phyloP scores from a whole-genome alignment of 345 rosid species.

The Rhodamnia argentea region DNA sequence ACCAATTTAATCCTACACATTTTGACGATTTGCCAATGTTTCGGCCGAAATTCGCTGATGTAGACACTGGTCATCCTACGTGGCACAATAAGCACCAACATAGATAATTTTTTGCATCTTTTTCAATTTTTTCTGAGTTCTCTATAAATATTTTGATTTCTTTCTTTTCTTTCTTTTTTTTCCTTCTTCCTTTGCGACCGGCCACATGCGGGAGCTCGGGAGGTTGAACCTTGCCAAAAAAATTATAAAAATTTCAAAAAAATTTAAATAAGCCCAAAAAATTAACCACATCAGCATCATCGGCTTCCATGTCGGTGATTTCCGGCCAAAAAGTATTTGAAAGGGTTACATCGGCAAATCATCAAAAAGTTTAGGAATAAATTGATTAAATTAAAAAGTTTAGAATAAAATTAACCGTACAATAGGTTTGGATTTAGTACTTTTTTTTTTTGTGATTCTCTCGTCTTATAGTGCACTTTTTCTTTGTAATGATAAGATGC shows the following conservation, averaged over 20 bases:
- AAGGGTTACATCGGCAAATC: not conserved
- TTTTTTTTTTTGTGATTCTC: not conserved
- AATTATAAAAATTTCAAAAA: not conserved
- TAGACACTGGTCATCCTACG: rapidly evolving
- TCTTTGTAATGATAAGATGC: not conserved
- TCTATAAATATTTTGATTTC: not conserved
- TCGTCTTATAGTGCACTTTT: not conserved
- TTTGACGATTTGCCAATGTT: not conserved
- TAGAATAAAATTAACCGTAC: not conserved
- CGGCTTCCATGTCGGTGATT: rapidly evolving
- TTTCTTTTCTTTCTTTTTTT: not conserved
- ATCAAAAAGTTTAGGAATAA: rapidly evolving
- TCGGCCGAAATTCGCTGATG: not conserved
- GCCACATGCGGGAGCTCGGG: too few relatives aligned
- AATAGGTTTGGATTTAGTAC: not conserved
- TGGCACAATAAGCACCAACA: rapidly evolving
- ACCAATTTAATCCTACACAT: not conserved
- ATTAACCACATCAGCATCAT: not conserved
- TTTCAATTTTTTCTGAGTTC: not conserved
- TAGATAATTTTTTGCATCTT: not conserved
- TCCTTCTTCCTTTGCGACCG: too few relatives aligned
- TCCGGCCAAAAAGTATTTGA: not conserved
- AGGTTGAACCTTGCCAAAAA: not conserved
- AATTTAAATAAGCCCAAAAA: too few relatives aligned
- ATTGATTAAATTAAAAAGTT: not conserved